These are phyloP conservation scores for Cladophialophora yegresii DNA, from an alignment of 2,329 filamentous ascomycete species.

Conservation along the genomic window DNA sequence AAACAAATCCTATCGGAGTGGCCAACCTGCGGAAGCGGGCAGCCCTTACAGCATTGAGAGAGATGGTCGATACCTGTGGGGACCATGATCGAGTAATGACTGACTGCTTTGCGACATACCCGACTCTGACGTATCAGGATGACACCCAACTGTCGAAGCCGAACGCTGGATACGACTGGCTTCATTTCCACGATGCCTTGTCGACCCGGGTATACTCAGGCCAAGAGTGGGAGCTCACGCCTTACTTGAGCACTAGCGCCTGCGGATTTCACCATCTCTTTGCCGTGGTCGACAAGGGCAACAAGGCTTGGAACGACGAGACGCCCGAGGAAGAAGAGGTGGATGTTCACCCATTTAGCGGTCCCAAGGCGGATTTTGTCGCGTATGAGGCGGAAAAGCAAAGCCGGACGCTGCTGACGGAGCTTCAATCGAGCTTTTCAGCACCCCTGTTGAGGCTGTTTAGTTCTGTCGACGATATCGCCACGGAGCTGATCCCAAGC, in stretches of 20 bases:
- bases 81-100: constrained; percentile 64
- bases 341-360: constrained; percentile 72
- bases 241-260: constrained; percentile 83
- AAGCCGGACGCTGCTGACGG: constrained; percentile 71
- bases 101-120: constrained; percentile 83
- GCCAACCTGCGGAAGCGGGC: constrained; percentile 61
- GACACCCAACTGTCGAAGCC: constrained; percentile 90
- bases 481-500: constrained; percentile 81
- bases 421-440: constrained; percentile 71
- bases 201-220: constrained; percentile 75
- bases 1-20: constrained; percentile 53
- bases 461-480: constrained; percentile 73
- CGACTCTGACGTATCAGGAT: constrained; percentile 86
- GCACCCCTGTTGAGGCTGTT: constrained; percentile 74
- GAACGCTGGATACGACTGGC: constrained; percentile 84
- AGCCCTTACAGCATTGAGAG: constrained; percentile 59
- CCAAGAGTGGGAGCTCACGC: constrained; percentile 89
- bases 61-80: constrained; percentile 64
- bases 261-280: constrained; percentile 92
- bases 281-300: constrained; percentile 63
- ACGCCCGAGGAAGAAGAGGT: constrained; percentile 49
- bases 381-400: constrained; percentile 79
- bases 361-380: constrained; percentile 76
- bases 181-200: constrained; percentile 86
- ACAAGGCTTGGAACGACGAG: constrained; percentile 48